Conservation (phyloP, 208 protist species). For the Angomonas deanei region DNA sequence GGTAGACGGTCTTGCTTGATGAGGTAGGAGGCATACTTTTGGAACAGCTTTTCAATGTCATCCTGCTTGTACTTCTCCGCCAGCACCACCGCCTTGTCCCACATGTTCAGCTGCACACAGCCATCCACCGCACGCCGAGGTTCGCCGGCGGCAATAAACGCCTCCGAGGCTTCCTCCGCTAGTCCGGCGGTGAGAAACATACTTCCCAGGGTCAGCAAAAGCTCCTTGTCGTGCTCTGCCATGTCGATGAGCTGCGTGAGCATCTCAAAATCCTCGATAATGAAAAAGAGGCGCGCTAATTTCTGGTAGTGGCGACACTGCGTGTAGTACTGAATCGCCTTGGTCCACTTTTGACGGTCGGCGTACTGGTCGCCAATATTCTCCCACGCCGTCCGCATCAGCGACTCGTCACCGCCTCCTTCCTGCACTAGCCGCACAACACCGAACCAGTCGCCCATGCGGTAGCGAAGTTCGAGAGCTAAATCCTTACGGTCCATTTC, state of each 20-base stretch:
- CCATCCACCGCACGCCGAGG: slow-evolving; percentile 88
- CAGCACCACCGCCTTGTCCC: slow-evolving; percentile 86
- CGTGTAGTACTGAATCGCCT: slow-evolving; percentile 94
- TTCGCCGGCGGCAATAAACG: slow-evolving; percentile 88
- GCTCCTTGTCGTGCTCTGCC: slow-evolving; percentile 87
- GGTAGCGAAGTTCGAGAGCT: slow-evolving; percentile 89
- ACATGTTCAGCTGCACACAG: slow-evolving; percentile 94
- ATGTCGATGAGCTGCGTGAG: slow-evolving; percentile 84
- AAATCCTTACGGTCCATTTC: slow-evolving; percentile 95
- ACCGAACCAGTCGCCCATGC: slow-evolving; percentile 94
- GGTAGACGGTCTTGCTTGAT: slow-evolving; percentile 83
- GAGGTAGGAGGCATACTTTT: slow-evolving; percentile 88
- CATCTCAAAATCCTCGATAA: slow-evolving; percentile 90
- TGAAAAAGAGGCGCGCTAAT: slow-evolving; percentile 88
- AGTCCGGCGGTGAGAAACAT: slow-evolving; percentile 92
- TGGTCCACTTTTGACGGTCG: slow-evolving; percentile 92
- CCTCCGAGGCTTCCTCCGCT: slow-evolving; percentile 76
- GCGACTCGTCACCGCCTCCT: slow-evolving; percentile 88
- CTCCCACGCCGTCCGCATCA: slow-evolving; percentile 87
- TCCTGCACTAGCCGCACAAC: slow-evolving; percentile 92
- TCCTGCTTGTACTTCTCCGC: slow-evolving; percentile 89
- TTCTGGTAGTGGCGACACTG: slow-evolving; percentile 89
- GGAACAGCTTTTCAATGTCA: slow-evolving; percentile 86
- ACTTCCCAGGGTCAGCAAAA: slow-evolving; percentile 79
- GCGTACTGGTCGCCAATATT: slow-evolving; percentile 96